Evolutionary conservation across 441 rosid genomes (phyloP).

Genomic region (Adansonia madagascariensis): DNA sequence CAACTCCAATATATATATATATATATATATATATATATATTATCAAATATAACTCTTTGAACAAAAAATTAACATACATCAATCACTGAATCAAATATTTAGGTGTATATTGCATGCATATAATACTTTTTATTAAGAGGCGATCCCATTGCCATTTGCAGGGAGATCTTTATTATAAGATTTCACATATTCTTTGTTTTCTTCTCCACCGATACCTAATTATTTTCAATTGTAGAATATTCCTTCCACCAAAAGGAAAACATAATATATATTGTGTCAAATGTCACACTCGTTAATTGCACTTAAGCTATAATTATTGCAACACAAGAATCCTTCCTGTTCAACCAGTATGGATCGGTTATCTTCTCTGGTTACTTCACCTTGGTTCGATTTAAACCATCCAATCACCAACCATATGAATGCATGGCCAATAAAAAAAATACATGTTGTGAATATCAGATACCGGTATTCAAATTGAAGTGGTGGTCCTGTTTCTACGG

Average conservation of each 20-base stretch:
- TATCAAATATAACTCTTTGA: not conserved
- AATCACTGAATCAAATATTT: not conserved
- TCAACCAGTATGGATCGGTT: not conserved
- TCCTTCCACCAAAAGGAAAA: not conserved
- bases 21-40: too few relatives aligned
- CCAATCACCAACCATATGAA: not conserved
- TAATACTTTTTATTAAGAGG: not conserved
- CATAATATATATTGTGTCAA: not conserved
- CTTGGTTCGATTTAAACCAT: slow-evolving; percentile 4
- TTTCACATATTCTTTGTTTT: not conserved
- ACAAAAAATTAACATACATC: too few relatives aligned
- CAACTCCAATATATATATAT: not conserved
- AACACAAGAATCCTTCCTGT: not conserved
- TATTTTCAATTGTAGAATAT: not conserved
- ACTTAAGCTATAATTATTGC: not conserved
- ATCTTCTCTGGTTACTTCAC: too few relatives aligned
- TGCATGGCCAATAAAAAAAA: not conserved
- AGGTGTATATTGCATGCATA: not conserved
- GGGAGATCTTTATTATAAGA: not conserved
- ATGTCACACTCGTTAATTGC: not conserved
- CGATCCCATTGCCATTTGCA: not conserved
- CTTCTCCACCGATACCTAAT: not conserved
- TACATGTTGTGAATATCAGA: not conserved
- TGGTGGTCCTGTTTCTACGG: not conserved
- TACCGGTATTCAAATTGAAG: not conserved